A percentile compares a stretch with the other conserved stretches of the same genome.
These are phyloP conservation scores for Lentinula edodes DNA, from an alignment of 768 basidiomycete genomes.

Conservation along the genomic window DNA sequence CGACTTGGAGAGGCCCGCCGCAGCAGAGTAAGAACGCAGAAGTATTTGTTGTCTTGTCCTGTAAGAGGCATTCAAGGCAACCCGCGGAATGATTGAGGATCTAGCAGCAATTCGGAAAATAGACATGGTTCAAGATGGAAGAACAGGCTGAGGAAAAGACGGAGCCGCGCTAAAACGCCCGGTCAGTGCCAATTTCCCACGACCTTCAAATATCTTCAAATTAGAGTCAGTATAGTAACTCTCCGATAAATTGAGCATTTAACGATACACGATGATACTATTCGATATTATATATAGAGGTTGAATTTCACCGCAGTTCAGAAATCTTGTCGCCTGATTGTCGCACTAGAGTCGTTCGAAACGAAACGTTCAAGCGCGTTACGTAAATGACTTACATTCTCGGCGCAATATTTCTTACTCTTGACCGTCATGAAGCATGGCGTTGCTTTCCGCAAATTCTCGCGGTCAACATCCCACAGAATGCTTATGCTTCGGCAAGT, in stretches of 20 bases:
- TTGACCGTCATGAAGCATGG: constrained; percentile 81
- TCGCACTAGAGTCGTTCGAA: too few relatives aligned
- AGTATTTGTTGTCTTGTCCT: constrained; percentile 31
- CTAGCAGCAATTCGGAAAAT: constrained; percentile 48
- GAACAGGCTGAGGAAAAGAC: neutral
- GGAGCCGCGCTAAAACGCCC: neutral
- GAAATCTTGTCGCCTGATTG: too few relatives aligned
- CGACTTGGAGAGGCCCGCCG: constrained; percentile 58
- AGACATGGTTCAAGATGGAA: constrained; percentile 39
- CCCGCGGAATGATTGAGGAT: constrained; percentile 35
- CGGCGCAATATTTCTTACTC: constrained; percentile 11
- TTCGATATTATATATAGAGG: too few relatives aligned
- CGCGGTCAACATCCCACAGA: constrained; percentile 86
- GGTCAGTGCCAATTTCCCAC: neutral
- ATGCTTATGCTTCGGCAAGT: constrained; percentile 87
- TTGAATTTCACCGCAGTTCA: too few relatives aligned
- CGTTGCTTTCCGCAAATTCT: constrained; percentile 86
- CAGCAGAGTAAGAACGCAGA: constrained; percentile 59
- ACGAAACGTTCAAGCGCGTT: too few relatives aligned
- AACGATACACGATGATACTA: too few relatives aligned
- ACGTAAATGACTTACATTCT: too few relatives aligned
- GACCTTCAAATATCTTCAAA: constrained; percentile 5
- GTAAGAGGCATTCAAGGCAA: constrained; percentile 27
- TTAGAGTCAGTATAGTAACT: too few relatives aligned
- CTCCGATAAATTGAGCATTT: too few relatives aligned